phyloP scores from a whole-genome alignment of 2,329 filamentous ascomycete species.

The Helminthosporium solani region DNA sequence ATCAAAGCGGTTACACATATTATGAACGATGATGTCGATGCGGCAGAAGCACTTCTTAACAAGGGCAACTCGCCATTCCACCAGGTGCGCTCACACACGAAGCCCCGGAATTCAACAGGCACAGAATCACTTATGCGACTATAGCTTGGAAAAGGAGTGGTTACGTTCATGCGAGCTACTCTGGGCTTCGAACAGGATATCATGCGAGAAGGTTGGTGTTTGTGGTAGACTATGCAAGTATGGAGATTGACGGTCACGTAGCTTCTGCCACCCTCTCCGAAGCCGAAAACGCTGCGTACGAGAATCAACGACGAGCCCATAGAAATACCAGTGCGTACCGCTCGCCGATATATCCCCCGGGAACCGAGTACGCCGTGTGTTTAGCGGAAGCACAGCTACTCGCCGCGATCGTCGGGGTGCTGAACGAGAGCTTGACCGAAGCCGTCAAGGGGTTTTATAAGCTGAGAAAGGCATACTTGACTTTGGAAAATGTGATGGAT shows the following conservation, averaged over 20 bases:
- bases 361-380: constrained; percentile 83
- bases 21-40: constrained; percentile 87
- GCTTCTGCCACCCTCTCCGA: constrained; percentile 70
- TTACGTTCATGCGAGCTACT: constrained; percentile 81
- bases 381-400: constrained; percentile 86
- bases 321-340: constrained; percentile 59
- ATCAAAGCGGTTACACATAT: constrained; percentile 65
- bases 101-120: neutral
- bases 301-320: constrained; percentile 73
- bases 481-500: constrained; percentile 75
- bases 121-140: constrained; percentile 17
- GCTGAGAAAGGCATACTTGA: constrained; percentile 81
- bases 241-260: constrained; percentile 28
- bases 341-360: constrained; percentile 72
- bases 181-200: constrained; percentile 89
- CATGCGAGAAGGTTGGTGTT: constrained; percentile 57
- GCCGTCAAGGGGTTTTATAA: constrained; percentile 91
- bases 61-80: constrained; percentile 84
- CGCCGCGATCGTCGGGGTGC: constrained; percentile 80
- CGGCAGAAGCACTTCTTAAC: constrained; percentile 71
- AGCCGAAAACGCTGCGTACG: constrained; percentile 74
- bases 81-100: constrained; percentile 50
- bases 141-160: constrained; percentile 75
- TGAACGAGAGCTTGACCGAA: constrained; percentile 92
- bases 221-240: neutral